These are phyloP conservation scores for Rhizopogon salebrosus DNA, from an alignment of 768 basidiomycete species.

Conservation along the genomic window DNA sequence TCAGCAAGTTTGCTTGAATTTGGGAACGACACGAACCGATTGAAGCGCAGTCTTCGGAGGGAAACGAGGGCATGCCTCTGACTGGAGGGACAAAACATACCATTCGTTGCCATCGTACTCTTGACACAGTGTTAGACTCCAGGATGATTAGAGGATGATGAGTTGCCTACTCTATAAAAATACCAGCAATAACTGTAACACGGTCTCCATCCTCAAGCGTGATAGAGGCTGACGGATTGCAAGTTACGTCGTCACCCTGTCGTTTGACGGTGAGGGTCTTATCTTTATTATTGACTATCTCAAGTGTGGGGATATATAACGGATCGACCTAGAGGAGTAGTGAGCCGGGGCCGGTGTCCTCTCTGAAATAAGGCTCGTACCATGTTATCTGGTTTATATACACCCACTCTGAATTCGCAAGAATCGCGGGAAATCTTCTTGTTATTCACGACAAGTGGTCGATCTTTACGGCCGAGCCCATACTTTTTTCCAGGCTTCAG, in stretches of 20 bases:
- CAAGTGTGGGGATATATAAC: conserved; percentile 40
- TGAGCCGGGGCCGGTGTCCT: background rate
- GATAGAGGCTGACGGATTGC: conserved; percentile 33
- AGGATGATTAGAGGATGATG: background rate
- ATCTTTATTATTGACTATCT: conserved; percentile 42
- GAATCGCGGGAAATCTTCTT: conserved; percentile 65
- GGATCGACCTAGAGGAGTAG: conserved; percentile 41
- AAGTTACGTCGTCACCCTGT: conserved; percentile 21
- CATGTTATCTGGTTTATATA: conserved; percentile 45
- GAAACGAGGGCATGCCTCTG: conserved; percentile 31
- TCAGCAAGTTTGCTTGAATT: background rate
- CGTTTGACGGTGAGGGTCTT: conserved; percentile 42
- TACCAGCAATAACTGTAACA: conserved; percentile 38
- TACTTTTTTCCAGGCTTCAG: conserved; percentile 57
- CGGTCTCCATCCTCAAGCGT: conserved; percentile 52
- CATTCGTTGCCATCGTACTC: conserved; percentile 47
- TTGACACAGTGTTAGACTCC: conserved; percentile 13
- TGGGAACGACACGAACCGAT: conserved; percentile 40
- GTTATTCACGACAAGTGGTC: conserved; percentile 45
- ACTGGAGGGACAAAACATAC: conserved; percentile 42
- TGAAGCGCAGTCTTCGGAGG: conserved; percentile 39
- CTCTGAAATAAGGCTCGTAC: conserved; percentile 36
- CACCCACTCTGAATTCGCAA: conserved; percentile 51
- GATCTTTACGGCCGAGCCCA: conserved; percentile 52
- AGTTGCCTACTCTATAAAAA: conserved; percentile 41